These are phyloP conservation scores for Teratosphaeria destructans DNA, from an alignment of 2,329 filamentous ascomycete genomes.

Conservation along the genomic window DNA sequence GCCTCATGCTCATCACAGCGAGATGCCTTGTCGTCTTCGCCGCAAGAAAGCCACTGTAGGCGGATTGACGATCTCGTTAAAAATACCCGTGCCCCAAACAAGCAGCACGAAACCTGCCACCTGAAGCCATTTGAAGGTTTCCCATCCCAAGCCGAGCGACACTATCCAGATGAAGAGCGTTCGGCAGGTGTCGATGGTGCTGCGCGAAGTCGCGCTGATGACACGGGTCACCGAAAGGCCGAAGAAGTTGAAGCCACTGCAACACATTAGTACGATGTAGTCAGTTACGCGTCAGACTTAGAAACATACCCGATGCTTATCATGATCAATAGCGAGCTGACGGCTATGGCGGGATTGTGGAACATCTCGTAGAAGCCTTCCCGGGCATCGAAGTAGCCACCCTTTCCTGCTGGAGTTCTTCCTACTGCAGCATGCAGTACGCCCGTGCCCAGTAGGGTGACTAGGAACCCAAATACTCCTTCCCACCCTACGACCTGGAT, in stretches of 20 bases:
- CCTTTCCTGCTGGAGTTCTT: slow-evolving; percentile 57
- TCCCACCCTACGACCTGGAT: slow-evolving; percentile 94
- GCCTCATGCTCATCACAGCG: slow-evolving; percentile 1
- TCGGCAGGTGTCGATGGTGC: slow-evolving; percentile 93
- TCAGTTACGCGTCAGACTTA: background rate
- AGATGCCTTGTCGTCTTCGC: slow-evolving; percentile 13
- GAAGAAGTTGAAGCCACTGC: slow-evolving; percentile 95
- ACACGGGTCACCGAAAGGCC: slow-evolving; percentile 82
- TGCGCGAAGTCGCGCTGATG: slow-evolving; percentile 85
- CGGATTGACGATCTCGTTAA: slow-evolving; percentile 85
- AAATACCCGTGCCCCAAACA: slow-evolving; percentile 93
- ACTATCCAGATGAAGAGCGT: slow-evolving; percentile 98
- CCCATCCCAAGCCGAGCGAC: slow-evolving; percentile 86
- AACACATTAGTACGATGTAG: background rate
- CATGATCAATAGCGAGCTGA: slow-evolving; percentile 87
- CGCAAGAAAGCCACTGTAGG: slow-evolving; percentile 38
- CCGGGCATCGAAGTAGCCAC: slow-evolving; percentile 81
- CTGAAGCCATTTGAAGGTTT: slow-evolving; percentile 95
- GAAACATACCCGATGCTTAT: slow-evolving; percentile 78
- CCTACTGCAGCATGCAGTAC: slow-evolving; percentile 71
- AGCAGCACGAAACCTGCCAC: slow-evolving; percentile 78
- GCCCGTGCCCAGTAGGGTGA: slow-evolving; percentile 70
- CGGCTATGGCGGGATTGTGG: slow-evolving; percentile 56
- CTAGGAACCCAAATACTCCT: slow-evolving; percentile 75
- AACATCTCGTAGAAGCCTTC: slow-evolving; percentile 79